Base-by-base conservation (phyloP, 257 asterid species). In the Scutellaria minor region DNA sequence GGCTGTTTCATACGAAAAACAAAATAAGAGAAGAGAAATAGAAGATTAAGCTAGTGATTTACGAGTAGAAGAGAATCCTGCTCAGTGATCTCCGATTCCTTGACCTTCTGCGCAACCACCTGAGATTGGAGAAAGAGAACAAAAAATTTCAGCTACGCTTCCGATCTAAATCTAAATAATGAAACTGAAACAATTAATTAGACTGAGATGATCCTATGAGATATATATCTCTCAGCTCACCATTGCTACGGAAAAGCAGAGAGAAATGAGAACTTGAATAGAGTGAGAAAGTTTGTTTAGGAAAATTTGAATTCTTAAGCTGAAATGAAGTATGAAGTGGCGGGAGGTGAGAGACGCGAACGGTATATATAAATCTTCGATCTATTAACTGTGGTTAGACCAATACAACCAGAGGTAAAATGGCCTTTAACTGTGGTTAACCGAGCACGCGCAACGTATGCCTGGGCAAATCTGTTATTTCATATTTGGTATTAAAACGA, bases 31-130 rank as follows among this genome's bases (percentile, higher is more conserved):
- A 41, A 6, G 14, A 57, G 64, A 65, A 9, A 62, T 13, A 35
- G 55, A 44, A 45, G 60, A 67, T 45, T 35, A 55, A 71, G 11
- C 12, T 3, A 66, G 73, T 42, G 48, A 66, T 60, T 72, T 80
- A 91, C 97, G 24, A 94, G 90, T 12, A 94, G 89, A 58, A 94
- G 97, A 14, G 98, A 94, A 68, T 94, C 98, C 95, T 91, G 98
- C 85, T 89, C 96, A 3, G 97, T 91, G 68, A 94, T 89, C 85
- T 91, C 97, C 64, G 94, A 76, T 70, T 89, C 95, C 87, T 88
- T 88, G 80, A 94, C 78, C 74, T 88, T 85, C 84, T 94, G 98
- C 11, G 91, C 95, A 24, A 86, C 94, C 61, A 89, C 96, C 98
- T 93, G 89, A 75, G 75, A 83, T 58, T 45, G 48, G 15, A 63